A percentile compares a stretch with the other conserved stretches of the same genome.
These are phyloP conservation scores for Yueomyces sp. DNA, from an alignment of 805 yeast species.

Conservation along the genomic window DNA sequence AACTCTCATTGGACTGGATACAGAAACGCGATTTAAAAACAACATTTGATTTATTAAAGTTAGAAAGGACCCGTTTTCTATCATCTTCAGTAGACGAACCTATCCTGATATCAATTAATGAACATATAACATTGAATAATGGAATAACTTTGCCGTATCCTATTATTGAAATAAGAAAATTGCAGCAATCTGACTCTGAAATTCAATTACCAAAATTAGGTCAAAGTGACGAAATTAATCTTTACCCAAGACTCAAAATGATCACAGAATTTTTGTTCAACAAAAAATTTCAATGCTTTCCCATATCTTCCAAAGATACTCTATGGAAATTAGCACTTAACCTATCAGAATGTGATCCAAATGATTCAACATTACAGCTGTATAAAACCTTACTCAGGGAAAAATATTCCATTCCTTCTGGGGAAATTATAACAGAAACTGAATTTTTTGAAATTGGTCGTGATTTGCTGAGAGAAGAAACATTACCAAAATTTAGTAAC, in stretches of 20 bases:
- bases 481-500: background rate
- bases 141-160: constrained; percentile 9
- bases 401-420: constrained; percentile 5
- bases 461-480: constrained; percentile 1
- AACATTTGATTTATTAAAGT: constrained; percentile 1
- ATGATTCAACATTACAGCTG: background rate
- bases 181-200: background rate
- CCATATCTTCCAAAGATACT: constrained; percentile 7
- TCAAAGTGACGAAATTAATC: background rate
- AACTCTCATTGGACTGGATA: constrained; percentile 18
- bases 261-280: constrained; percentile 7
- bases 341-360: background rate
- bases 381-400: constrained; percentile 7
- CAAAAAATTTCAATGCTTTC: constrained; percentile 13
- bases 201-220: background rate
- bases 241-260: too few species aligned
- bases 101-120: constrained; percentile 15
- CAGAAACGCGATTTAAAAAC: constrained; percentile 9
- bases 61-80: constrained; percentile 18
- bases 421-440: constrained; percentile 5
- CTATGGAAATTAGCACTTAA: constrained; percentile 13
- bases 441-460: constrained; percentile 15
- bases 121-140: constrained; percentile 9
- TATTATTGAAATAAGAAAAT: constrained; percentile 8
- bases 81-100: constrained; percentile 4